Evolutionary conservation across 2,329 filamentous ascomycete species (phyloP).

Genomic region (Colletotrichum nymphaeae): DNA sequence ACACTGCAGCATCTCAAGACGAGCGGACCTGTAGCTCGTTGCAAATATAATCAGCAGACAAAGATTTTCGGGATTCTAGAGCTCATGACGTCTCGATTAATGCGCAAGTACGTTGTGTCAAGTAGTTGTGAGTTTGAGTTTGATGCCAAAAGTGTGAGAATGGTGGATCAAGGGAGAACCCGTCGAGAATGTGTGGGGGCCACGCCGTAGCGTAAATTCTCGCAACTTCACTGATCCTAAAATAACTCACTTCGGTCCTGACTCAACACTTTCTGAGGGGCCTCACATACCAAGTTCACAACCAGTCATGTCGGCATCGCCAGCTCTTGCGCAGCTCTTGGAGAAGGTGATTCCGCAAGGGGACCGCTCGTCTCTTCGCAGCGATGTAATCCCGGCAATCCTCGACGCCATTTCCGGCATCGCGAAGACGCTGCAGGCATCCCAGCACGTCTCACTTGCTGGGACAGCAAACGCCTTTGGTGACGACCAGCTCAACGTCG

Average conservation of each 20-base stretch:
- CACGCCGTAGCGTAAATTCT: conserved; percentile 22
- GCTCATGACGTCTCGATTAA: too few species aligned
- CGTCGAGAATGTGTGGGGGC: conserved; percentile 10
- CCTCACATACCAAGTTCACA: not conserved
- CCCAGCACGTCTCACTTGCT: conserved; percentile 58
- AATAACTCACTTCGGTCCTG: conserved; percentile 25
- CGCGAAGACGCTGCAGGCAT: conserved; percentile 53
- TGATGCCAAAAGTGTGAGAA: not conserved
- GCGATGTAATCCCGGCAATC: conserved; percentile 61
- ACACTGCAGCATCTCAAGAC: too few species aligned
- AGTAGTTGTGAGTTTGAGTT: not conserved
- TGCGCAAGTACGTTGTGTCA: too few species aligned
- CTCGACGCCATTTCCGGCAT: conserved; percentile 58
- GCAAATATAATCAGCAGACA: too few species aligned
- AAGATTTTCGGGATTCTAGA: too few species aligned
- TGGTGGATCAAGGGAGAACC: conserved; percentile 17
- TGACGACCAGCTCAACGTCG: conserved; percentile 69
- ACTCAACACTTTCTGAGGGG: conserved; percentile 16
- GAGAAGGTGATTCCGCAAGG: conserved; percentile 39
- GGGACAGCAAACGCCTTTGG: conserved; percentile 68
- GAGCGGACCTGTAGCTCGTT: too few species aligned
- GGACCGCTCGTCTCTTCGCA: conserved; percentile 48
- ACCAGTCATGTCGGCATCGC: conserved; percentile 10
- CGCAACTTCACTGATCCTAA: conserved; percentile 25
- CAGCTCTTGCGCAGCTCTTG: conserved; percentile 36